Base-by-base conservation (phyloP, 2,329 filamentous ascomycete genomes). In the Aspergillus arachidicola region DNA sequence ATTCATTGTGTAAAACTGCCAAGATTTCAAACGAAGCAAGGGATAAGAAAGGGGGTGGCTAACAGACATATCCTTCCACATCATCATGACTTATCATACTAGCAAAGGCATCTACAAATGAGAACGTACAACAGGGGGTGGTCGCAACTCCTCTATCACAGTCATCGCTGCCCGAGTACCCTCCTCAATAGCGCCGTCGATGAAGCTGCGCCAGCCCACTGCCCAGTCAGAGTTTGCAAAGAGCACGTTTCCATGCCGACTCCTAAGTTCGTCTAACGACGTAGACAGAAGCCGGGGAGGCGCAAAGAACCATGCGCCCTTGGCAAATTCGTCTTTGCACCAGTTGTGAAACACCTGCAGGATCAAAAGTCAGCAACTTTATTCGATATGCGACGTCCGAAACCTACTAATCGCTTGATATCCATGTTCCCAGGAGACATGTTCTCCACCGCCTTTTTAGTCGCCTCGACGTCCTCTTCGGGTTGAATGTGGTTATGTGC, bases 191-290 rank as follows among this genome's bases (percentile, higher is more conserved):
- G 82, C 82, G 0, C 82, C 82, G 64, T 85, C 83, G 14, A 84
- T 83, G 45, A 84, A 84, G 26, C 81, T 80, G 0, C 82, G 73
- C 82, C 83, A 84, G 0, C 81, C 82, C 9, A 81, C 66, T 2
- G 81, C 82, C 82, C 82, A 84, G 54, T 84, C 82, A 0, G 81
- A 80, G 58, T 76, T 81, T 0, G 81, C 81, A 73, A 84, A 84
- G 4, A 82, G 64, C 4, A 83, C 68, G 41, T 82, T 81, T 0
- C 80, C 81, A 45, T 83, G 80, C 1, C 75, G 72, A 1, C 71
- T 72, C 43, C 80, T 69, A 67, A 84, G 73, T n/a, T 76, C 77
- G 0, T 77, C 72, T 0, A 83, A 70, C 59, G 82, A 77, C 1
- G 71, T 74, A 0, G 73, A 71, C 6, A 82, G 55, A 6, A 83